Conservation (phyloP, 2,329 filamentous ascomycete species). For the Aspergillus tubingensis region DNA sequence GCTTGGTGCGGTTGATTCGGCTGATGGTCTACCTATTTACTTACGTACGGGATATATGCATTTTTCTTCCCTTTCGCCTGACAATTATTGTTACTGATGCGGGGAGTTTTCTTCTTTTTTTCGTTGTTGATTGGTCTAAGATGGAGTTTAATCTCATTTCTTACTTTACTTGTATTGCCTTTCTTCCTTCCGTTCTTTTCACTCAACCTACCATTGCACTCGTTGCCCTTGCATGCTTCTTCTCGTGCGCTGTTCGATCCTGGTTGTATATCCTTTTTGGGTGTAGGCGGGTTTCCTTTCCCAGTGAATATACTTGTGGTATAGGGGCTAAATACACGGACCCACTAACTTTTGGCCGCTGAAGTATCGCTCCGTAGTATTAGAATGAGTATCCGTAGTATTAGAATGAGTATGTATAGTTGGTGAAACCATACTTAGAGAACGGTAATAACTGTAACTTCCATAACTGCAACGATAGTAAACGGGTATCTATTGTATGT, state of each 20-base stretch:
- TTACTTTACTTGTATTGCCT: not conserved
- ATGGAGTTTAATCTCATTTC: not conserved
- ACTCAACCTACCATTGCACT: no score
- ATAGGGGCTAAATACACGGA: not conserved
- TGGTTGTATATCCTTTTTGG: not conserved
- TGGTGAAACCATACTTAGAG: no score
- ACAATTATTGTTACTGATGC: not conserved
- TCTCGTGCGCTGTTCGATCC: not conserved
- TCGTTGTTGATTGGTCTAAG: not conserved
- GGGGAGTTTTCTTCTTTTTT: not conserved
- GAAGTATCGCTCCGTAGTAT: no score
- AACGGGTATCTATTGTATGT: not conserved
- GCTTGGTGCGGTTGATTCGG: not conserved
- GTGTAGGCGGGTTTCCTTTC: not conserved
- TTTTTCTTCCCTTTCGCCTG: not conserved
- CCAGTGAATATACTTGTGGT: not conserved
- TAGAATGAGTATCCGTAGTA: no score
- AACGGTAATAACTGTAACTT: no score
- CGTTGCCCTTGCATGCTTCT: not conserved
- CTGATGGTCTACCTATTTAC: not conserved
- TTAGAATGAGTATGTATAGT: no score
- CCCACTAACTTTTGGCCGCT: no score
- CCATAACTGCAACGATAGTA: not conserved
- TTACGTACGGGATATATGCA: not conserved
- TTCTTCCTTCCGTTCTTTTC: not conserved